Evolutionary conservation across 768 basidiomycete genomes (phyloP).

Genomic region (Mycena indigotica): DNA sequence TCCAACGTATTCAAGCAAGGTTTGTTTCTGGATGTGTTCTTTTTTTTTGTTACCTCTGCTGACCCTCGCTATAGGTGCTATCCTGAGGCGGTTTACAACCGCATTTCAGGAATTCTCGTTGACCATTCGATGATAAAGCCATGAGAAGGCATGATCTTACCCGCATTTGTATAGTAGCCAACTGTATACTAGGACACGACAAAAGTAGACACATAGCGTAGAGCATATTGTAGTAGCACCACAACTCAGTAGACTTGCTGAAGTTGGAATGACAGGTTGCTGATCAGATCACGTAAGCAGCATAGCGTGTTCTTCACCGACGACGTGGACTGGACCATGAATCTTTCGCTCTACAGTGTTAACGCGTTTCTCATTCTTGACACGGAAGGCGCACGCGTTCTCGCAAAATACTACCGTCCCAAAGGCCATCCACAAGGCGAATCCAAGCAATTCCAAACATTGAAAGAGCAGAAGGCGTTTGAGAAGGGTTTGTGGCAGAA

Average conservation of each 20-base stretch:
- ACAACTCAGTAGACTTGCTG: background rate
- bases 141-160: background rate
- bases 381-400: conserved; percentile 90
- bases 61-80: conserved; percentile 40
- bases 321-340: conserved; percentile 44
- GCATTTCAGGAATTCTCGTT: conserved; percentile 80
- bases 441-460: conserved; percentile 59
- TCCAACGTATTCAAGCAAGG: conserved; percentile 75
- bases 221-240: background rate
- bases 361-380: conserved; percentile 91
- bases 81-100: conserved; percentile 76
- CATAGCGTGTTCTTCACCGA: background rate
- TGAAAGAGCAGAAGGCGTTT: conserved; percentile 94
- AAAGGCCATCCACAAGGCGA: conserved; percentile 64
- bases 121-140: conserved; percentile 51
- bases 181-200: conserved; percentile 11
- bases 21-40: conserved; percentile 34
- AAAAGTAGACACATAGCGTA: conserved; percentile 12
- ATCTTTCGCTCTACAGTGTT: conserved; percentile 86
- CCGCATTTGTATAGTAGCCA: conserved; percentile 14
- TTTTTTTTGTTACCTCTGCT: background rate
- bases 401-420: conserved; percentile 94
- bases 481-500: conserved; percentile 96
- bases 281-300: background rate
- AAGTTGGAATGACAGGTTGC: too few relatives aligned